Percentiles rank a stretch among this genome's conserved stretches.
Conservation (phyloP, 495 filamentous ascomycete genomes). For the Parachaetomium inaequale region DNA sequence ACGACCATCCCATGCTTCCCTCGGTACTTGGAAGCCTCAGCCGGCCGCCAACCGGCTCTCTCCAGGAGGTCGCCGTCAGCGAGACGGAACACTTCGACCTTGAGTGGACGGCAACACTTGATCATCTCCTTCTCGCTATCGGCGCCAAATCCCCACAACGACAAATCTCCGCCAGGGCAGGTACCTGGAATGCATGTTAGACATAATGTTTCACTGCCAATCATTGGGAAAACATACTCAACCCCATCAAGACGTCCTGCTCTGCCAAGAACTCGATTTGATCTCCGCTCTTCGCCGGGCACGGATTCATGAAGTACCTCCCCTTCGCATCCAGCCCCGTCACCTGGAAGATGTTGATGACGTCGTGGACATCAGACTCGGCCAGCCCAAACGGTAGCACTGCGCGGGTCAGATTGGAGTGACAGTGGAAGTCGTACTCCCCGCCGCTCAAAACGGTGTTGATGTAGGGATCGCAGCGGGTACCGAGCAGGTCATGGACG, state of each 20-base stretch:
- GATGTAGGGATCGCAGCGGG: constrained; percentile 71
- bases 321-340: constrained; percentile 68
- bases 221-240: constrained; percentile 44
- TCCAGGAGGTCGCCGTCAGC: constrained; percentile 48
- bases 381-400: constrained; percentile 62
- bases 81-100: constrained; percentile 65
- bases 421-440: constrained; percentile 74
- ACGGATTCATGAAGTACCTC: constrained; percentile 72
- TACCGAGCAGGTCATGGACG: constrained; percentile 73
- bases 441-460: constrained; percentile 66
- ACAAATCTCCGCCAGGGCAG: constrained; percentile 62
- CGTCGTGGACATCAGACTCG: constrained; percentile 75
- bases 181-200: constrained; percentile 35
- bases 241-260: constrained; percentile 66
- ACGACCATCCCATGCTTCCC: constrained; percentile 63
- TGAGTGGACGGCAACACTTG: constrained; percentile 67
- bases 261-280: constrained; percentile 78
- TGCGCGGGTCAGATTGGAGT: constrained; percentile 73
- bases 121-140: constrained; percentile 63
- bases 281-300: constrained; percentile 61
- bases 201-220: constrained; percentile 18
- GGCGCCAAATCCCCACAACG: constrained; percentile 70
- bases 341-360: constrained; percentile 78
- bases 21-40: constrained; percentile 54
- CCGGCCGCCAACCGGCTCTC: constrained; percentile 55